phyloP scores from a whole-genome alignment of 176 grass and related monocot species.

The maize (Zea mays) region DNA sequence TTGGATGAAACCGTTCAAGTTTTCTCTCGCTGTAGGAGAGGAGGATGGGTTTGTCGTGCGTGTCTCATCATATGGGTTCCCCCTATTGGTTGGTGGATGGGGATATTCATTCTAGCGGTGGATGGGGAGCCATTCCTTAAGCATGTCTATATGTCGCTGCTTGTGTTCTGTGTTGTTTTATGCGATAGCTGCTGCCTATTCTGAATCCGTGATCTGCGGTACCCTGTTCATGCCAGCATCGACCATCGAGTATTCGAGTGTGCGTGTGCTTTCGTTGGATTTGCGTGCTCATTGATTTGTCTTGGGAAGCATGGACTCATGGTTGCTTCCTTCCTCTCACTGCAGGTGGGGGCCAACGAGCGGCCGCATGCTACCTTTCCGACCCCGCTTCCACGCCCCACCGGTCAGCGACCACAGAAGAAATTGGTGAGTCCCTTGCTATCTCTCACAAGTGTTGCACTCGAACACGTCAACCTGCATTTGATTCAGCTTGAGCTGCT shows the following conservation, averaged over 20 bases:
- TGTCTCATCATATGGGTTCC: slow-evolving; percentile 17
- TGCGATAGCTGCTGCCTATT: slow-evolving; percentile 12
- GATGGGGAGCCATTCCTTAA: slow-evolving; percentile 28
- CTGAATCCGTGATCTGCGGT: slow-evolving; percentile 12
- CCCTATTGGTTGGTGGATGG: neutral
- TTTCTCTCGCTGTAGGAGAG: neutral
- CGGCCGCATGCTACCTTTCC: slow-evolving; percentile 36
- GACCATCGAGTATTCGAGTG: neutral
- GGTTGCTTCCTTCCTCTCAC: slow-evolving; percentile 3
- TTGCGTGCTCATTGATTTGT: slow-evolving; percentile 3
- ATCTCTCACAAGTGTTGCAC: neutral
- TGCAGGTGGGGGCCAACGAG: slow-evolving; percentile 40
- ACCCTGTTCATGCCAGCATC: slow-evolving; percentile 30
- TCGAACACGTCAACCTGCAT: neutral
- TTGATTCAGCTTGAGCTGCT: neutral
- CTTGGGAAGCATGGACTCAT: neutral
- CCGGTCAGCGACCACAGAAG: slow-evolving; percentile 44
- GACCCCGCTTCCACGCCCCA: slow-evolving; percentile 22
- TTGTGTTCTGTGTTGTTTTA: neutral
- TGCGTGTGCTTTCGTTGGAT: slow-evolving; percentile 5
- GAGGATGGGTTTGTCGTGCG: slow-evolving; percentile 10
- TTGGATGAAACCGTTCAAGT: neutral
- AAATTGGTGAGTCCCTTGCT: slow-evolving; percentile 55
- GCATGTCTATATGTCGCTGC: slow-evolving; percentile 22
- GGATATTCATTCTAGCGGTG: slow-evolving; percentile 1